Base-by-base conservation (phyloP, 2,329 filamentous ascomycete genomes). In the Exophiala aquamarina region DNA sequence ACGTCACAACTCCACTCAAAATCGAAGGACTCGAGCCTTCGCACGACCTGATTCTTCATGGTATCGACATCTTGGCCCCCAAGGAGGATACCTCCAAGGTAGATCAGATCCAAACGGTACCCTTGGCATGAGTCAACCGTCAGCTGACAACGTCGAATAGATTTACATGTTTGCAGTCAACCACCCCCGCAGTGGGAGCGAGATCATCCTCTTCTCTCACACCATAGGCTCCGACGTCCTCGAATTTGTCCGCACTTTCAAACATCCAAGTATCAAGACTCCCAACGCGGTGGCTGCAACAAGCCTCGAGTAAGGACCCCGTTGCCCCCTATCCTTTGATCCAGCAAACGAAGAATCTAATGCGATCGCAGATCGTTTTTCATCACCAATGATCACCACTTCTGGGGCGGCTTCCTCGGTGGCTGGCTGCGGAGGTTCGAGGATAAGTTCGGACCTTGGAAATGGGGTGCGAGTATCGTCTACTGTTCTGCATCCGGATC, bases 311-410 rank as follows among this genome's bases (percentile, higher is more conserved):
- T 52, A 43, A 41, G 49, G 6, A 7, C 19, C 14, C 8, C 23
- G n/a, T n/a, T n/a, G n/a, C n/a, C n/a, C n/a, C n/a, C n/a, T n/a
- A n/a, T n/a, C n/a, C n/a, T n/a, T n/a, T n/a, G n/a, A n/a, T n/a
- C n/a, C n/a, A n/a, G n/a, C n/a, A n/a, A 17, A 17, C 9, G 9
- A 10, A 15, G n/a, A n/a, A n/a, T n/a, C n/a, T n/a, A n/a, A n/a
- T n/a, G n/a, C n/a, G n/a, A n/a, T n/a, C n/a, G n/a, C n/a, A 50
- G 43, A 28, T 54, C 50, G 19, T 54, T 54, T 32, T 54, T 50
- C 43, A 54, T 54, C 43, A 50, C 50, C 14, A 54, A 54, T 39
- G 50, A 54, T 44, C 50, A 54, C 36, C 50, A 50, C 43, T 50
- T 41, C 43, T 54, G 47, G 13, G 42, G 42, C 13, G 50, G 47